Evolutionary conservation across 1,284 basidiomycete species (phyloP), one percentile per base, ranked within the genome.

Genomic region (Apiotrichum gracile): DNA sequence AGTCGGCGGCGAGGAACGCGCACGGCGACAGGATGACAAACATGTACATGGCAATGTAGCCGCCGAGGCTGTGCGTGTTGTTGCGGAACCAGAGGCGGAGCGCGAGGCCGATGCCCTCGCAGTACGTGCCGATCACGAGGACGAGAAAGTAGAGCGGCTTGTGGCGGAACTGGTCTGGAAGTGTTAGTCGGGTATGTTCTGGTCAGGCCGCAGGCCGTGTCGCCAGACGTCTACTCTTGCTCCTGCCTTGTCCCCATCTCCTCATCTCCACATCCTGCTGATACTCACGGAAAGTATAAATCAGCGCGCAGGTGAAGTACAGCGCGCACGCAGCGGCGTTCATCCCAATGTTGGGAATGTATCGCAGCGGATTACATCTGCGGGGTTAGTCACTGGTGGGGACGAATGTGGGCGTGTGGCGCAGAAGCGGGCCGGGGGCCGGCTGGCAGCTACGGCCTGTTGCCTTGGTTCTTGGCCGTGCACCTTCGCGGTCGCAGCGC

Each of bases 1-100:
- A 87, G 65, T 83, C 80, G 27, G 84, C 80, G 4, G 85, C 85
- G 57, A 87, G 83, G 75, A 86, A 87, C n/a, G 82, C 83, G 62
- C 85, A 87, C 6, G 86, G 84, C 76, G 81, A 59, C 16, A 59
- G 51, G 9, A 59, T 45, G 13, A 55, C 54, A 41, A 59, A 51
- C 45, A 59, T 44, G 51, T 55, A 53, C 54, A 55, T 53, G 33
- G 34, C 46, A 29, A 59, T 56, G 42, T 59, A 59, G 9, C 46
- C 46, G n/a, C 54, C 54, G 13, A 44, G 34, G 3, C 25, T 29
- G 42, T 59, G 58, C 13, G 47, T 27, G 37, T 51, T 42, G 27
- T 35, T 48, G 16, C 58, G 48, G 37, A 59, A 45, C 14, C 27
- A n/a, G 25, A 59, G 39, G 26, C 58, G 54, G 17, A 59, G 54